Evolutionary conservation across 306 rosid genomes (phyloP), one percentile per base, ranked within the genome.

Genomic region (Vigna mungo): DNA sequence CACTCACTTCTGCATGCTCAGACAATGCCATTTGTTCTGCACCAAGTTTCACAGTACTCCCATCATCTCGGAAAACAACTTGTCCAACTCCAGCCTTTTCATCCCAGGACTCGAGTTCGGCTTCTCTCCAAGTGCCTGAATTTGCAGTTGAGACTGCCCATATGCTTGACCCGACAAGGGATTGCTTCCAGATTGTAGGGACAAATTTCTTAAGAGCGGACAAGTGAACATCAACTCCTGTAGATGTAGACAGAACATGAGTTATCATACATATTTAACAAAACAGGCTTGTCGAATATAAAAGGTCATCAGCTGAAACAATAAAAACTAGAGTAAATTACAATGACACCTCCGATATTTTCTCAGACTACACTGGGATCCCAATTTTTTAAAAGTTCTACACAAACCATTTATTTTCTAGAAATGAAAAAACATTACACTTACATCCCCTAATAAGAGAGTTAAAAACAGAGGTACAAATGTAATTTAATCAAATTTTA

Each of bases 81-180:
- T 82, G 90, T 56, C 91, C 98, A 76, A 75, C 79, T 62, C 89
- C 88, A 68, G 59, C 82, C 9, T 78, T 53, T 77, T 88, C 91
- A 11, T 95, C 96, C 97, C 97, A 95, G 11, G 95, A 90, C 79
- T 88, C 93, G 27, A 95, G 97, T 76, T 90, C 97, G 23, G 97
- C 98, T 84, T 86, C 95, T 80, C 87, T 92, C 97, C 97, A 95
- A 64, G 91, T 81, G 65, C 92, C 92, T 58, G 80, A 76, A 49
- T 81, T 82, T 74, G 80, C 48, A 81, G 90, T 89, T 25, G 97
- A 80, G 79, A 81, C 67, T 13, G 98, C 97, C 97, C 89, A 92
- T 74, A 95, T 76, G 76, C 81, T 83, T 72, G 96, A 95, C 36
- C 98, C 98, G 23, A 78, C 93, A 20, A 86, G 83, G 71, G 97